These are phyloP conservation scores for Sechiopsis laciniata DNA, from an alignment of 306 rosid species.

Conservation along the genomic window DNA sequence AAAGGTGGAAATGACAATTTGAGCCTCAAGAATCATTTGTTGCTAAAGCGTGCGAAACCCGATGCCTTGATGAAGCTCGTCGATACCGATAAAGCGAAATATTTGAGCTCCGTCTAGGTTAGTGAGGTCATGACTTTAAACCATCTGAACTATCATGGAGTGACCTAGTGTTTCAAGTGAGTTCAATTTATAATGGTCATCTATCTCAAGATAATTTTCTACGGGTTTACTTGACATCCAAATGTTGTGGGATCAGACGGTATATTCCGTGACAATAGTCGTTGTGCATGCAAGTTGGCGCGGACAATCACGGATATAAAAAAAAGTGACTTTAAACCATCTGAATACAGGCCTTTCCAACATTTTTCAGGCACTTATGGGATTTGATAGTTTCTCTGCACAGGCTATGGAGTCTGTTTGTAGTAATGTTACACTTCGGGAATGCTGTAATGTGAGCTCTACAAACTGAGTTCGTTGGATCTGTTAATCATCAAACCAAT, in stretches of 20 bases:
- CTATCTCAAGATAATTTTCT: too few species aligned
- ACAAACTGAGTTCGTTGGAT: slow-evolving; percentile 1
- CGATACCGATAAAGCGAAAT: slow-evolving; percentile 43
- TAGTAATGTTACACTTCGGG: slow-evolving; percentile 20
- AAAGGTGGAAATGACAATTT: slow-evolving; percentile 31
- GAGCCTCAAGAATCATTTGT: slow-evolving; percentile 58
- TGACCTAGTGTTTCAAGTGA: too few species aligned
- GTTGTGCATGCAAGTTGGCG: too few species aligned
- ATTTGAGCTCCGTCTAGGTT: slow-evolving; percentile 36
- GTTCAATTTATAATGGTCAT: slow-evolving; percentile 19
- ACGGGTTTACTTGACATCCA: too few species aligned
- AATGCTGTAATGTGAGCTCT: slow-evolving; percentile 17
- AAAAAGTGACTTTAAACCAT: slow-evolving; percentile 42
- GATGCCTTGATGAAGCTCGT: slow-evolving; percentile 58
- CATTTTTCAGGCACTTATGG: slow-evolving; percentile 54
- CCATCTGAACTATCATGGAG: too few species aligned
- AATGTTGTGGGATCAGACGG: too few species aligned
- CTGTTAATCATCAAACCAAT: too few species aligned
- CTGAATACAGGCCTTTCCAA: slow-evolving; percentile 60
- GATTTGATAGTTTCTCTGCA: slow-evolving; percentile 48
- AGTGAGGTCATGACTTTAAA: slow-evolving; percentile 39
- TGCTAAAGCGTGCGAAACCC: slow-evolving; percentile 39
- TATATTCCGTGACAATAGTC: too few species aligned
- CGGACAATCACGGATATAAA: too few species aligned
- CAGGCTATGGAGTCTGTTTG: slow-evolving; percentile 47